Evolutionary conservation across 352 stramenopile genomes (phyloP).

Genomic region (Globisporangium barbulae): DNA sequence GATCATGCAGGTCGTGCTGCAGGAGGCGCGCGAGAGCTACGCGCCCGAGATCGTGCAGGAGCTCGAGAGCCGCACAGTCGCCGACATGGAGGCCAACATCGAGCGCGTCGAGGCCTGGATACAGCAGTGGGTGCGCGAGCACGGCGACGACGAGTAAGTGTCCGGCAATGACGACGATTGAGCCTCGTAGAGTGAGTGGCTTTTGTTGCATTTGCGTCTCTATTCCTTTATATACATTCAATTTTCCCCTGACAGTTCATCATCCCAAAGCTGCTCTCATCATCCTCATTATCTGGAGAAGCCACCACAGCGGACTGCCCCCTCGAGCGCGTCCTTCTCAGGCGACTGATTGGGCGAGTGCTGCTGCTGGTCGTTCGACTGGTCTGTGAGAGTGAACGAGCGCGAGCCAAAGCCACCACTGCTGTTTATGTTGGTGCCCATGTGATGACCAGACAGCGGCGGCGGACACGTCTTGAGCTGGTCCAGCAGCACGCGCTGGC

Average conservation of each 20-base stretch:
- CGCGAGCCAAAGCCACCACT: not conserved
- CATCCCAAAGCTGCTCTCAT: not conserved
- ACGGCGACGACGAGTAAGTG: conserved; percentile 25
- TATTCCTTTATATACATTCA: conserved; percentile 2
- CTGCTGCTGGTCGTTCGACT: conserved; percentile 2
- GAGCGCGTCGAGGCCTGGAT: conserved; percentile 90
- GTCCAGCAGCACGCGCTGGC: conserved; percentile 44
- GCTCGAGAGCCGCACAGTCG: conserved; percentile 91
- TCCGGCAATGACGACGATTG: not conserved
- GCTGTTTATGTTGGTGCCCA: not conserved
- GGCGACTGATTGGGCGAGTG: conserved; percentile 1
- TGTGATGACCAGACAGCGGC: not conserved
- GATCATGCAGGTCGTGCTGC: conserved; percentile 98
- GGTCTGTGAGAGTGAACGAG: conserved; percentile 1
- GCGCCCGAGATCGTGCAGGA: conserved; percentile 94
- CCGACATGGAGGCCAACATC: conserved; percentile 96
- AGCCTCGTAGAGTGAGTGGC: conserved; percentile 1
- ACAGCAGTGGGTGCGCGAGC: conserved; percentile 88
- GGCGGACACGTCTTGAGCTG: conserved; percentile 48
- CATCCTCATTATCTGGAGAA: conserved; percentile 3
- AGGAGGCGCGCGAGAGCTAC: conserved; percentile 96
- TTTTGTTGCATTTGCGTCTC: not conserved
- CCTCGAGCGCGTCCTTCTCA: not conserved
- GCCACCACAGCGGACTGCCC: conserved; percentile 9
- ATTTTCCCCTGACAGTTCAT: not conserved